Evolutionary conservation across 129 eudicot species (phyloP).

Genomic region (Artemisia argyi): DNA sequence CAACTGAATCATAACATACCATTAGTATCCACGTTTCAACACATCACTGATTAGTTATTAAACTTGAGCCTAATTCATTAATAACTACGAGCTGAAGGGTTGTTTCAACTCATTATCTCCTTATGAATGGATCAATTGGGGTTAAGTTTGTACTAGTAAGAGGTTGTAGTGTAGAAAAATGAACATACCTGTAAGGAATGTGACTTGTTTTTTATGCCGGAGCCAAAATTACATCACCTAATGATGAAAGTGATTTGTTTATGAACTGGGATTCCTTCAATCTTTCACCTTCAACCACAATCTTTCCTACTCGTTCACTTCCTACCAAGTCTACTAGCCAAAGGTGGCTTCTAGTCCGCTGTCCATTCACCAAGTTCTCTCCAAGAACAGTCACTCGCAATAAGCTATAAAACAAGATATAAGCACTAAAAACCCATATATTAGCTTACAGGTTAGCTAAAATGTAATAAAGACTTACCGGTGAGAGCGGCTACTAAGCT

Average conservation of each 20-base stretch:
- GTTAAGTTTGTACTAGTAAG: background rate
- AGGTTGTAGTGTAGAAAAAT: slow-evolving; percentile 16
- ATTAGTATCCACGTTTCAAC: no score
- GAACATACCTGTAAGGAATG: slow-evolving; percentile 80
- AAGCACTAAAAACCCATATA: background rate
- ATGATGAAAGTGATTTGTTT: slow-evolving; percentile 87
- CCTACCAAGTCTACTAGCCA: slow-evolving; percentile 99
- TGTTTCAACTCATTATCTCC: no score
- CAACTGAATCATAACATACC: no score
- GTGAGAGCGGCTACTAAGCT: slow-evolving; percentile 37
- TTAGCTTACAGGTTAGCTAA: background rate
- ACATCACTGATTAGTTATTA: no score
- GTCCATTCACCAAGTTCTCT: slow-evolving; percentile 72
- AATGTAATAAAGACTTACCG: slow-evolving; percentile 47
- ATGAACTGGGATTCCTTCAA: slow-evolving; percentile 93
- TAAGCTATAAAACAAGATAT: slow-evolving; percentile 50
- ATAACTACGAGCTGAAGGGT: no score
- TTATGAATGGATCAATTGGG: no score
- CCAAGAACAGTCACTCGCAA: slow-evolving; percentile 80
- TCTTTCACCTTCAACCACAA: slow-evolving; percentile 91
- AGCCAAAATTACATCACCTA: slow-evolving; percentile 95
- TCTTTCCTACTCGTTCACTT: slow-evolving; percentile 91
- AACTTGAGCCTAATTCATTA: no score
- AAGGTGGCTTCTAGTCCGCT: slow-evolving; percentile 83
- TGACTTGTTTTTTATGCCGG: slow-evolving; percentile 92